Conservation (phyloP, 1,139 yeast genomes). For the Pichia sp. region DNA sequence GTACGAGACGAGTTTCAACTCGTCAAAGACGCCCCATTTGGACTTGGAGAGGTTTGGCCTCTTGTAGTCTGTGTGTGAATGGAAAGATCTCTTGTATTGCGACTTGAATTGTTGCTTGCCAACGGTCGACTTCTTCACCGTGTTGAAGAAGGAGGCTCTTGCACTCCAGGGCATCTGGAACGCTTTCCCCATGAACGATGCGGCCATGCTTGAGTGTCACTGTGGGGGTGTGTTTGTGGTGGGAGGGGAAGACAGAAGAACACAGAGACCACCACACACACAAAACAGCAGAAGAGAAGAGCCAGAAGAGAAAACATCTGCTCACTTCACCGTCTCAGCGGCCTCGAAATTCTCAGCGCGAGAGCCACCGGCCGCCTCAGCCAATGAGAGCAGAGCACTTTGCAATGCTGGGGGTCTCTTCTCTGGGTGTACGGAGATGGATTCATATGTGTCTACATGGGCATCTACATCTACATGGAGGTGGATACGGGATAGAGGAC, state of each 20-base stretch:
- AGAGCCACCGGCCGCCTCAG: neutral
- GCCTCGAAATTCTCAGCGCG: too few relatives aligned
- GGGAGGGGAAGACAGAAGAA: too few relatives aligned
- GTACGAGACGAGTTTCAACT: slow-evolving; percentile 28
- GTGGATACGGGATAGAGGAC: too few relatives aligned
- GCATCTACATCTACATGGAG: too few relatives aligned
- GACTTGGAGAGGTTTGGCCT: slow-evolving; percentile 5
- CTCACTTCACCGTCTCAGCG: too few relatives aligned
- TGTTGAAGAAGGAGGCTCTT: neutral
- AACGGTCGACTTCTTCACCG: neutral
- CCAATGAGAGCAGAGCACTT: slow-evolving; percentile 7
- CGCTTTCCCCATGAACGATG: slow-evolving; percentile 8
- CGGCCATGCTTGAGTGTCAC: slow-evolving; percentile 2
- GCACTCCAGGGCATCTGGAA: neutral
- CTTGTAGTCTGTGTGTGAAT: slow-evolving; percentile 1
- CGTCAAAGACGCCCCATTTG: slow-evolving; percentile 29
- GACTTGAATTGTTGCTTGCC: neutral
- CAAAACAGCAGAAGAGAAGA: slow-evolving; percentile 1
- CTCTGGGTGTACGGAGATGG: too few relatives aligned
- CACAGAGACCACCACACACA: too few relatives aligned
- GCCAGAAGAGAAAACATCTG: too few relatives aligned
- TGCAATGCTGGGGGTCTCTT: too few relatives aligned
- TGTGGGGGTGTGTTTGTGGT: neutral
- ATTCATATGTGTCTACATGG: too few relatives aligned
- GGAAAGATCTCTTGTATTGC: slow-evolving; percentile 5